phyloP scores from a whole-genome alignment of 257 asterid genomes.

The Perilla frutescens region DNA sequence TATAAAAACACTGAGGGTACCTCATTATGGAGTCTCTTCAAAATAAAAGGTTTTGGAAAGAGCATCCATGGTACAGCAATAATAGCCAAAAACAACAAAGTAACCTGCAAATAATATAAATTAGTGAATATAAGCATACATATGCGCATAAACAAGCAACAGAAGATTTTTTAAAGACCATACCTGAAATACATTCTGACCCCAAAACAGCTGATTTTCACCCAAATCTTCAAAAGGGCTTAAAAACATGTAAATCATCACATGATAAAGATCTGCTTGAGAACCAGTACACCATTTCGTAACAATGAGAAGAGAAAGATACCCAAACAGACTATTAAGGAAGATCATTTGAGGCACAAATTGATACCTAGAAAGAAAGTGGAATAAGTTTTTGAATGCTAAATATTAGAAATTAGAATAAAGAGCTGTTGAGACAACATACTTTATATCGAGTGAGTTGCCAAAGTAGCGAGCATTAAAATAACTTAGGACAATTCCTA shows the following conservation, averaged over 20 bases:
- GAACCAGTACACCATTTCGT: conserved; percentile 94
- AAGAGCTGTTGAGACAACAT: conserved; percentile 33
- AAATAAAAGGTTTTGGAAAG: conserved; percentile 92
- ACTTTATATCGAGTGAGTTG: conserved; percentile 80
- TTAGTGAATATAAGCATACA: conserved; percentile 18
- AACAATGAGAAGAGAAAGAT: conserved; percentile 85
- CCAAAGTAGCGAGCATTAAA: conserved; percentile 77
- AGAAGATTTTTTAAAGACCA: conserved; percentile 29
- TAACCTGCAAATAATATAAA: conserved; percentile 55
- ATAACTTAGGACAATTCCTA: conserved; percentile 82
- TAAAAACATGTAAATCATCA: conserved; percentile 96
- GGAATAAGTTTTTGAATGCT: conserved; percentile 34
- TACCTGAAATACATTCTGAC: conserved; percentile 88
- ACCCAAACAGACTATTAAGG: conserved; percentile 92
- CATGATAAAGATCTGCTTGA: conserved; percentile 93
- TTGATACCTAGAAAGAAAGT: conserved; percentile 69
- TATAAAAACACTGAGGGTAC: conserved; percentile 40
- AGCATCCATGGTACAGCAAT: conserved; percentile 99
- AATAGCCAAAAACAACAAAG: conserved; percentile 74
- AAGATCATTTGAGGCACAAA: conserved; percentile 91
- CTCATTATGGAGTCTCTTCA: conserved; percentile 81
- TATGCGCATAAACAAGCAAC: conserved; percentile 18
- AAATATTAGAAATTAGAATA: conserved; percentile 16
- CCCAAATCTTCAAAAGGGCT: conserved; percentile 92
- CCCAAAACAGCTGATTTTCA: conserved; percentile 84